phyloP scores from a whole-genome alignment of 257 asterid genomes.

The Nicotiana paniculata region DNA sequence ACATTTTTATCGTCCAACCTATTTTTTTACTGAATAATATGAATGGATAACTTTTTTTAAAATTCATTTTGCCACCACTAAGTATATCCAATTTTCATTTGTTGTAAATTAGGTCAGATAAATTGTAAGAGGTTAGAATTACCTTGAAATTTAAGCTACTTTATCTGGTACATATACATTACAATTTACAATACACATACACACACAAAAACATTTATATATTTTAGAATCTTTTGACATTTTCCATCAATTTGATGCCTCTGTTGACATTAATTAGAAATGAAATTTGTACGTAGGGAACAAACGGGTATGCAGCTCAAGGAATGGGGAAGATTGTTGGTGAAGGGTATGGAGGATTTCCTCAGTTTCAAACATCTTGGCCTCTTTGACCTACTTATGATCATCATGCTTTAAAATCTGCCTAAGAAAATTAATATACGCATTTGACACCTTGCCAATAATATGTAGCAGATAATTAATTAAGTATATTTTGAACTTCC shows the following conservation, averaged over 20 bases:
- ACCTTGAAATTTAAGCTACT: background rate
- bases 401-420: background rate
- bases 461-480: background rate
- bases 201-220: too few species aligned
- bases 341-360: constrained; percentile 54
- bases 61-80: too few species aligned
- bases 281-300: constrained; percentile 33
- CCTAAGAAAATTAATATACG: background rate
- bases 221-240: background rate
- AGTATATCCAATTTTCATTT: background rate
- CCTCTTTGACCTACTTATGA: constrained; percentile 32
- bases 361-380: constrained; percentile 66
- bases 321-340: constrained; percentile 53
- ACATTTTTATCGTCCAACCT: too few species aligned
- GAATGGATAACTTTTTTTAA: too few species aligned
- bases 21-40: too few species aligned
- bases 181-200: too few species aligned
- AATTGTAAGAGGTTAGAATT: background rate
- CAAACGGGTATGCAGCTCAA: constrained; percentile 51
- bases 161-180: background rate
- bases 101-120: background rate
- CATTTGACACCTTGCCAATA: background rate
- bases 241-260: background rate
- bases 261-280: constrained; percentile 7
- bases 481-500: background rate